Conservation (phyloP, 768 basidiomycete genomes). For the Lactarius pseudohatsudake region DNA sequence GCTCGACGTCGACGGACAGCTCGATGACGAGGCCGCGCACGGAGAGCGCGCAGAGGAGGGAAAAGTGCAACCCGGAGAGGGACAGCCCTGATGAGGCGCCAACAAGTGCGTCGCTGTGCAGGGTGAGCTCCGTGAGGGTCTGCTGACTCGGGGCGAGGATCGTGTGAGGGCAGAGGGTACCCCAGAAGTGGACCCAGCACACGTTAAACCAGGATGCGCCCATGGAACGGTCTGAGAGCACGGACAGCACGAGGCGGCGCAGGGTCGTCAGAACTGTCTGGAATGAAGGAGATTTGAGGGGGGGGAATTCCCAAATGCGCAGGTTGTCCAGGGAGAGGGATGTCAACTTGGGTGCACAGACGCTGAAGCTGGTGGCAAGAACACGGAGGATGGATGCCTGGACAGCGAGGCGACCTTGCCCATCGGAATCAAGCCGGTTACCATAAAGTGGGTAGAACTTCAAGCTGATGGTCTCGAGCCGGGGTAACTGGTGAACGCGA, state of each 20-base stretch:
- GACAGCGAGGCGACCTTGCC: not conserved
- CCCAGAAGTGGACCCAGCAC: not conserved
- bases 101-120: not conserved
- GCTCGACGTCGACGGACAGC: not conserved
- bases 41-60: constrained; percentile 6
- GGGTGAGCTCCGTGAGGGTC: not conserved
- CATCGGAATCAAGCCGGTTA: not conserved
- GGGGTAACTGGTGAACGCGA: not conserved
- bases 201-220: not conserved
- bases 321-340: constrained; percentile 6
- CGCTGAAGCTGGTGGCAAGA: not conserved
- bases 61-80: not conserved
- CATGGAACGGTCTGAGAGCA: not conserved
- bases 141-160: not conserved
- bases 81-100: not conserved
- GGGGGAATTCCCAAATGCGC: too few relatives aligned
- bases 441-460: not conserved
- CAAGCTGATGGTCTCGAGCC: not conserved
- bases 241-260: not conserved
- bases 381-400: not conserved
- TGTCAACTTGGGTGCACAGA: not conserved
- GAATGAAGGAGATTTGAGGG: not conserved
- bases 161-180: not conserved
- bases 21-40: not conserved
- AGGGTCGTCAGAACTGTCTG: not conserved